Evolutionary conservation across 1,284 basidiomycete species (phyloP), one percentile per base, ranked within the genome.

Genomic region (Trichosporon sp.): DNA sequence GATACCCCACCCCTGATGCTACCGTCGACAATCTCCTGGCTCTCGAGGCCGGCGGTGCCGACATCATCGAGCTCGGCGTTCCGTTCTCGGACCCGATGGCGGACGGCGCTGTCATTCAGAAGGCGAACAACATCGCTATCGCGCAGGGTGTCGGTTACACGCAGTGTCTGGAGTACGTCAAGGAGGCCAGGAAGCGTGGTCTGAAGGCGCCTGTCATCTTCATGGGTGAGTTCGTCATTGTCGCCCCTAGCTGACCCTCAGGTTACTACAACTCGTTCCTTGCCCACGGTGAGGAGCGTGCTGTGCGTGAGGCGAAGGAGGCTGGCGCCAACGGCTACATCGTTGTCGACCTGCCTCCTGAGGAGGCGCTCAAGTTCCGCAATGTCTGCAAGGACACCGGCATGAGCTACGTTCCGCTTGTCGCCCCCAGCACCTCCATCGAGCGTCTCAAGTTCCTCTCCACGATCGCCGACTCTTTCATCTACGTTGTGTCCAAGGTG

Each of bases 251-350:
- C 67, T 73, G 49, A 67, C 58, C 6, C 10, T 7, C 60, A 96
- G 94, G 94, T 56, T 97, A 97, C 82, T 96, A 95, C 82, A 99
- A 99, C 78, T 95, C 96, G 8, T 81, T 98, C 46, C 84, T 99
- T 59, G 91, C 95, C 0, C 95, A 98, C 76, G 94, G 93, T 10
- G 96, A 99, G 81, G 90, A 95, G 70, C 90, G 87, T 76, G 91
- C 95, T 2, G 93, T 98, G 56, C 85, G 87, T 61, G 94, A 96
- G 76, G 95, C 94, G 4, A 85, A 82, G 60, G 87, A 88, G 61
- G 91, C 92, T 25, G 95, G 95, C 32, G 96, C 92, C 0, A 98
- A 96, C 79, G 96, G 95, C 6, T 99, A 95, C 79, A 95, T 99
- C 74, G 87, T 99, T 79, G 94, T 98, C 52, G 96, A 99, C 80